A percentile compares a stretch with the other conserved stretches of the same genome.
Evolutionary conservation across 352 stramenopile genomes (phyloP).

Genomic region (Phytophthora litchii): DNA sequence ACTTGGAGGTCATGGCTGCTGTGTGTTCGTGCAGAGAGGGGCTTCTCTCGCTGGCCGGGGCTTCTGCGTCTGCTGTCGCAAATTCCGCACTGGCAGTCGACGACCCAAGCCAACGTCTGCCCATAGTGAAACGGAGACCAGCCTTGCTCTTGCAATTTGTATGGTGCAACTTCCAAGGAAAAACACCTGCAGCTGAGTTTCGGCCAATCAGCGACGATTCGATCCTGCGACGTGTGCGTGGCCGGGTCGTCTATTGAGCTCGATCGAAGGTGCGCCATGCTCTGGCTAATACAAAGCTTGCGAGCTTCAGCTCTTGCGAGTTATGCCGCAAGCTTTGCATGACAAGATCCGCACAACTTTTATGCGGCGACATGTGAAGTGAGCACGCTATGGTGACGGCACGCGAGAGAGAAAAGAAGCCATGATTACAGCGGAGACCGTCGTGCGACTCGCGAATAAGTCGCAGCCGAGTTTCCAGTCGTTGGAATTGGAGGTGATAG

Average conservation of each 20-base stretch:
- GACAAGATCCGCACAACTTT: too few relatives aligned
- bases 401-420: background rate
- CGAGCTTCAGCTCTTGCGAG: too few relatives aligned
- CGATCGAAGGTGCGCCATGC: too few relatives aligned
- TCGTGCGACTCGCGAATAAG: conserved; percentile 3
- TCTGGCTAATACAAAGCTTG: too few relatives aligned
- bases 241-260: too few relatives aligned
- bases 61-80: conserved; percentile 38
- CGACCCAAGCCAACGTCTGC: conserved; percentile 7
- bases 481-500: background rate
- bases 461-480: conserved; percentile 30
- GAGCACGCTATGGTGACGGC: conserved; percentile 5
- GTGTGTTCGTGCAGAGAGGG: background rate
- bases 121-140: conserved; percentile 22
- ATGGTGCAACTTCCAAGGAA: conserved; percentile 25
- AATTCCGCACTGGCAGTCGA: conserved; percentile 51
- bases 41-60: conserved; percentile 1
- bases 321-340: too few relatives aligned
- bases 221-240: conserved; percentile 7
- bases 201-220: conserved; percentile 9
- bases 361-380: conserved; percentile 17
- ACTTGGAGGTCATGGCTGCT: conserved; percentile 35
- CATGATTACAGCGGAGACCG: conserved; percentile 4
- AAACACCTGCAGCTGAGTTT: conserved; percentile 1
- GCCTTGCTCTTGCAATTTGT: conserved; percentile 28